Evolutionary conservation across 1,139 yeast genomes (phyloP).

Genomic region (Suhomyces maxii): DNA sequence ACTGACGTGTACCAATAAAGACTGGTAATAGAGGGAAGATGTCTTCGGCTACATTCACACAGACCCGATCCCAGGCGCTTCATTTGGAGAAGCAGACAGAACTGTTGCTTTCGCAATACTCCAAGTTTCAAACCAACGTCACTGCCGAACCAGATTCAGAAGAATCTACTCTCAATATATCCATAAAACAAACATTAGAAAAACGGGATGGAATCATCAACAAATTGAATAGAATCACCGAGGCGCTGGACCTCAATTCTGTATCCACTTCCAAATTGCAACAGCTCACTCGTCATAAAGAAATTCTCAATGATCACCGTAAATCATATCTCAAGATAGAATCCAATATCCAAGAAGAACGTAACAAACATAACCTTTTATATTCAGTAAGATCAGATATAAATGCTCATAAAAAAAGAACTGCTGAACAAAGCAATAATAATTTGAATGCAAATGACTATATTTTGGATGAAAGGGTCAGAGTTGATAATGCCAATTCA

Average conservation of each 20-base stretch:
- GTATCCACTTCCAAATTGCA: constrained; percentile 69
- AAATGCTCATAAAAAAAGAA: constrained; percentile 52
- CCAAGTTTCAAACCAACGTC: constrained; percentile 30
- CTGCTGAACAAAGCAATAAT: constrained; percentile 33
- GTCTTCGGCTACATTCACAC: constrained; percentile 42
- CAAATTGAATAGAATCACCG: constrained; percentile 46
- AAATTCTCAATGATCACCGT: constrained; percentile 69
- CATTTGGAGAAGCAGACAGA: constrained; percentile 47
- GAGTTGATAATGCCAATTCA: constrained; percentile 72
- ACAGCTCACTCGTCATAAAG: constrained; percentile 82
- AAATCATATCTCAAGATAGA: constrained; percentile 61
- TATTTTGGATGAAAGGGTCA: constrained; percentile 70
- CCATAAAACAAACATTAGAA: constrained; percentile 42
- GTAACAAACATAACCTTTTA: constrained; percentile 72
- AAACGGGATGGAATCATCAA: constrained; percentile 34
- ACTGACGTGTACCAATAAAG: constrained; percentile 1
- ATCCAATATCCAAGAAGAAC: constrained; percentile 64
- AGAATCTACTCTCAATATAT: constrained; percentile 60
- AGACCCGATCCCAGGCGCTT: constrained; percentile 40
- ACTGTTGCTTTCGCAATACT: constrained; percentile 34
- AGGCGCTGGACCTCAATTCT: constrained; percentile 52
- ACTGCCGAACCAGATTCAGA: constrained; percentile 50
- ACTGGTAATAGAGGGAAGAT: constrained; percentile 15
- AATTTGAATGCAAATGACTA: constrained; percentile 52
- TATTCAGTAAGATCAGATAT: constrained; percentile 79